Base-by-base conservation (phyloP, 2,329 filamentous ascomycete genomes). In the Talaromyces sp. region DNA sequence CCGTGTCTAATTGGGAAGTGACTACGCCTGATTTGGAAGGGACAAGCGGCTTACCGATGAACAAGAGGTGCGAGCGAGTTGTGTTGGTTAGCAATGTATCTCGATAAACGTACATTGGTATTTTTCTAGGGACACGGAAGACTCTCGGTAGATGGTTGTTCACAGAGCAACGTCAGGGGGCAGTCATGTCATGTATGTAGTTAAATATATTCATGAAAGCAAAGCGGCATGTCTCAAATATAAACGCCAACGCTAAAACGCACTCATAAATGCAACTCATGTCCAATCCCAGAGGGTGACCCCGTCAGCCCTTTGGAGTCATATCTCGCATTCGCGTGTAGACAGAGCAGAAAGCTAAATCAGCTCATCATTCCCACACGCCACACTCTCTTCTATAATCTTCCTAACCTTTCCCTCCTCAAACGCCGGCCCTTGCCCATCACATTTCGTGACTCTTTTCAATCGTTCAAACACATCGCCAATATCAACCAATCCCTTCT, bases 401-500 rank as follows among this genome's bases (percentile, higher is more conserved):
- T 82, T 80, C 48, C 86, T 75, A 16, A 98, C 88, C 50, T 86
- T 85, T 25, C 83, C 79, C 75, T 96, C 93, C 65, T 90, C 88
- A 69, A 96, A 96, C 44, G 95, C 92, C 1, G 93, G 93, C 0
- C 93, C 90, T 72, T 92, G 88, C 1, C 92, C 93, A 76, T 97
- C 90, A 73, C 92, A 96, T 70, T 88, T 86, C 18, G 91, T 90
- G 69, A 85, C 79, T 18, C 83, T 81, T 79, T 91, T 93, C 60
- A 98, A 79, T 12, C 87, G 82, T 71, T 95, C 89, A 73, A 89
- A 92, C 35, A 97, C 90, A 72, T 89, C 84, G 40, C 83, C 88
- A 12, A 97, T 86, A 74, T 98, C 91, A 28, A 97, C 88, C 21
- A 91, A 80, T 0, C 92, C 92, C 54, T 84, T 83, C 73, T 87